Evolutionary conservation across 352 stramenopile genomes (phyloP).

Genomic region (Phytophthora agathidicida): DNA sequence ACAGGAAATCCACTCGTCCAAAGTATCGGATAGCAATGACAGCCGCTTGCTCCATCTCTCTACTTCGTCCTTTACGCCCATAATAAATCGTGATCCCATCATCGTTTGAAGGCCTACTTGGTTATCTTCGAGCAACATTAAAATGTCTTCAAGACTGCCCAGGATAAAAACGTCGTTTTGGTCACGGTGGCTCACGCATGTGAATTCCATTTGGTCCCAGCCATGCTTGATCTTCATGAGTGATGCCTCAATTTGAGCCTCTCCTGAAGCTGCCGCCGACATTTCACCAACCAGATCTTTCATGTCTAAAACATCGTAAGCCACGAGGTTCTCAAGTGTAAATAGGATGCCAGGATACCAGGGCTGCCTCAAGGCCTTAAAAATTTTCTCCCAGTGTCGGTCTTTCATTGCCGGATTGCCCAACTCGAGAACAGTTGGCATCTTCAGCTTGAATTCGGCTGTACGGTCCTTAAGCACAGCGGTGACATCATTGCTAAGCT

Average conservation of each 20-base stretch:
- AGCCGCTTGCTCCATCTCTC: constrained; percentile 91
- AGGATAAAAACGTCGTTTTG: constrained; percentile 91
- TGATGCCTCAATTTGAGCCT: constrained; percentile 91
- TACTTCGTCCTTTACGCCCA: constrained; percentile 92
- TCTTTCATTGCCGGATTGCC: constrained; percentile 93
- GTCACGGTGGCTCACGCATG: constrained; percentile 82
- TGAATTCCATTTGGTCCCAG: constrained; percentile 90
- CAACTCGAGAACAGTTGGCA: constrained; percentile 92
- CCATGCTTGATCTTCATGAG: constrained; percentile 89
- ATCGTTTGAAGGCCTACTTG: constrained; percentile 93
- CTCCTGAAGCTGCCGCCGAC: constrained; percentile 84
- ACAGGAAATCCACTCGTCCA: constrained; percentile 88
- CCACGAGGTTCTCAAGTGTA: constrained; percentile 88
- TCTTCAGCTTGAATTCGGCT: constrained; percentile 90
- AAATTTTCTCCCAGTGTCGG: constrained; percentile 95
- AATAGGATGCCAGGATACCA: constrained; percentile 92
- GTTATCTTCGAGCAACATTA: constrained; percentile 91
- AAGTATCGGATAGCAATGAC: constrained; percentile 78
- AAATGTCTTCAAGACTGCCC: constrained; percentile 90
- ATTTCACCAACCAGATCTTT: constrained; percentile 89
- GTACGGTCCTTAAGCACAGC: constrained; percentile 88
- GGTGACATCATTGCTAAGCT: constrained; percentile 91
- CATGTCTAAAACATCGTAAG: constrained; percentile 88
- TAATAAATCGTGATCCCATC: constrained; percentile 92
- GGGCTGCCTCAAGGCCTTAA: constrained; percentile 87